Base-by-base conservation (phyloP, 1,139 yeast species). In the Arxiozyma heterogenica region DNA sequence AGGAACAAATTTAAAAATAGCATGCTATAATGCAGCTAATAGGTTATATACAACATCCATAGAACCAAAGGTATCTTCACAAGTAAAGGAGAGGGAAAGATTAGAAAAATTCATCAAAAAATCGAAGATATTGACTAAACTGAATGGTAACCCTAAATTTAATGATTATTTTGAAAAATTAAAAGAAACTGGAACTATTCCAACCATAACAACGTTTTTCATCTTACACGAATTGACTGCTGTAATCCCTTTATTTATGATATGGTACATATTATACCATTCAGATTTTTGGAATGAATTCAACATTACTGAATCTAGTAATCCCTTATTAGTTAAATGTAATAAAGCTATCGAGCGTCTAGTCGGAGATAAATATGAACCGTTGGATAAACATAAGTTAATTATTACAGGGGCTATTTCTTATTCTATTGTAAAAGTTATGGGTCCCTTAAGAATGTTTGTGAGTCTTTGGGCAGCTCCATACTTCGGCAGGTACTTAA, bases 191-290 rank as follows among this genome's bases (percentile, higher is more conserved):
- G 86, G 90, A 0, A 90, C 95, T 1, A 72, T 84, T 7, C 76
- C 88, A 1, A 86, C 86, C 60, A 75, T 84, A n/a, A 76, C 86
- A 0, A 77, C 95, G 3, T 88, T 91, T 62, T 68, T 87, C 12
- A 71, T 90, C 1, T 73, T 91, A n/a, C 98, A 91, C 65, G 97
- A 91, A 66, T 62, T 88, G 47, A 79, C 96, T 0, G 96, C 97
- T 1, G 77, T 91, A 5, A 78, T 83, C 7, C 97, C 97, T 1
- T 75, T 91, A 51, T 72, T 88, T 39, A 82, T 83, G 0, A 65
- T 90, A 1, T 89, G 96, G 96, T 86, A 82, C 64, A 59, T 77
- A 1, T 79, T 88, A 60, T 86, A 87, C 68, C 76, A 82, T 56
- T 75, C 71, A 50, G 77, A 79, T 52, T 72, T 77, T 58, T 53